Percentiles rank a stretch among this genome's conserved stretches.
phyloP scores from a whole-genome alignment of 495 filamentous ascomycete genomes.

The Penicillium flavigenum region DNA sequence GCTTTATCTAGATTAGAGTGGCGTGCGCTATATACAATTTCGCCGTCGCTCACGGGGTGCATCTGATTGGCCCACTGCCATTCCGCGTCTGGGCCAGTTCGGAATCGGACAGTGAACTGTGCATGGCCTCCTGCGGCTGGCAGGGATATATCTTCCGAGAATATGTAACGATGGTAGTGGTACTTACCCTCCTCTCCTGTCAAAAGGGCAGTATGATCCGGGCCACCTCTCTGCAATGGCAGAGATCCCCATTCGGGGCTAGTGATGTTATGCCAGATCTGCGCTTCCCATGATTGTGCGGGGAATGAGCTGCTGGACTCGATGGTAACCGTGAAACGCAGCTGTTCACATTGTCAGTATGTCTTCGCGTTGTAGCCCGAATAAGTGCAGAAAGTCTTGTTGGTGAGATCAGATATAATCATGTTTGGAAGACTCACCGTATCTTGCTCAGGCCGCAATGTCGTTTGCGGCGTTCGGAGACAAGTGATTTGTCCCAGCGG shows the following conservation, averaged over 20 bases:
- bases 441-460: conserved; percentile 27
- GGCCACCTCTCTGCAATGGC: conserved; percentile 28
- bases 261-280: conserved; percentile 71
- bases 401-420: neutral
- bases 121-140: conserved; percentile 37
- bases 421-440: conserved; percentile 25
- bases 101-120: conserved; percentile 76
- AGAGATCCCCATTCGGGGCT: conserved; percentile 39
- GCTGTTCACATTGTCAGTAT: conserved; percentile 26
- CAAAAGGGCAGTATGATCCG: conserved; percentile 36
- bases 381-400: neutral
- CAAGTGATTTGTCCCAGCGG: conserved; percentile 69
- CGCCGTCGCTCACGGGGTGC: conserved; percentile 59
- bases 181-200: conserved; percentile 20
- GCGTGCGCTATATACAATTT: conserved; percentile 46
- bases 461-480: conserved; percentile 39
- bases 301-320: conserved; percentile 58
- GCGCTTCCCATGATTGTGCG: conserved; percentile 65
- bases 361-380: neutral
- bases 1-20: neutral
- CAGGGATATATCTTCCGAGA: conserved; percentile 34
- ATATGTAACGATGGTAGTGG: conserved; percentile 41
- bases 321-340: conserved; percentile 68
- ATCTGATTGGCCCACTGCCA: conserved; percentile 80
- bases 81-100: conserved; percentile 47